phyloP scores from a whole-genome alignment of 768 basidiomycete genomes.

The Favolaschia claudopus region DNA sequence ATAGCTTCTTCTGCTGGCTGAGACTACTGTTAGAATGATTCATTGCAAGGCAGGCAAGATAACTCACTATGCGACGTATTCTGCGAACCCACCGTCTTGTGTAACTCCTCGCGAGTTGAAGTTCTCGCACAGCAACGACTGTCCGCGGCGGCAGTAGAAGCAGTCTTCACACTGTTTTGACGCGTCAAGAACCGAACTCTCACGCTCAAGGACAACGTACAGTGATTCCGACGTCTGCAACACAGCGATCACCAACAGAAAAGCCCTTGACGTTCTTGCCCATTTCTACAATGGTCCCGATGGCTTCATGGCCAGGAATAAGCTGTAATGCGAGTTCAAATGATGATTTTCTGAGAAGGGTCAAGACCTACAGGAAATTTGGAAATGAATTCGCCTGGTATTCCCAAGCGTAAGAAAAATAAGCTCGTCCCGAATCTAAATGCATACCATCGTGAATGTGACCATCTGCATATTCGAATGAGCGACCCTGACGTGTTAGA shows the following conservation, averaged over 20 bases:
- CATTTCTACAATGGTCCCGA: conserved; percentile 75
- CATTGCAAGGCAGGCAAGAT: conserved; percentile 38
- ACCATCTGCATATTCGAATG: conserved; percentile 64
- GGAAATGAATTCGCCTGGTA: conserved; percentile 64
- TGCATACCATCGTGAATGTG: conserved; percentile 63
- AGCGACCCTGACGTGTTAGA: conserved; percentile 40
- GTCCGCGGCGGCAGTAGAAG: conserved; percentile 89
- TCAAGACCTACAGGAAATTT: conserved; percentile 56
- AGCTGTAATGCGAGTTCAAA: conserved; percentile 48
- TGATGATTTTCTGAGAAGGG: neutral
- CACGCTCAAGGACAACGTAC: no score
- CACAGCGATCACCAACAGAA: conserved; percentile 79
- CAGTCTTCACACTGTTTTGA: conserved; percentile 75
- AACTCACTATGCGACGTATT: conserved; percentile 84
- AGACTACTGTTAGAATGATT: neutral
- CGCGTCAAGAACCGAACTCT: conserved; percentile 32
- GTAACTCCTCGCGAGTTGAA: conserved; percentile 84
- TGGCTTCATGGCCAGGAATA: conserved; percentile 78
- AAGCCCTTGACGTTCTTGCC: conserved; percentile 86
- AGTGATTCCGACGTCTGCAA: conserved; percentile 80
- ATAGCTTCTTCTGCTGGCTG: conserved; percentile 77
- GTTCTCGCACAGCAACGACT: conserved; percentile 84
- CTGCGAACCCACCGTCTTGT: conserved; percentile 86
- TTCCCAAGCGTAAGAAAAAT: neutral
- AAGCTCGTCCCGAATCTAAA: neutral